Percentiles rank a stretch among this genome's conserved stretches.
These are phyloP conservation scores for Solanum infundibuliforme DNA, from an alignment of 257 asterid species.

Conservation along the genomic window DNA sequence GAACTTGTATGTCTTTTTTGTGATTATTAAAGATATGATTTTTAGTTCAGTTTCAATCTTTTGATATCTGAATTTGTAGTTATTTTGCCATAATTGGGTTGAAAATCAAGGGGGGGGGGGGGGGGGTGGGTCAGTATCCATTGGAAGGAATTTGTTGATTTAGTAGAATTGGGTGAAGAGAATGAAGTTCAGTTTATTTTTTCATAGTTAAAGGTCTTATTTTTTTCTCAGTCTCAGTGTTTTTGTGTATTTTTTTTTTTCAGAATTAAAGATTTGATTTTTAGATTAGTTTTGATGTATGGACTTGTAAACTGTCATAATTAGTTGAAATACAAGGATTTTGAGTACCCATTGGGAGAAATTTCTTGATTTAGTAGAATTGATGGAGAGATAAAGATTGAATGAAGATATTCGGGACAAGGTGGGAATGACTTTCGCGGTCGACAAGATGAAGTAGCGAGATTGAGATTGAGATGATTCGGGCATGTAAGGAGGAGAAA, in stretches of 20 bases:
- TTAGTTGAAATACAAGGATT: background rate
- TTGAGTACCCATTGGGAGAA: constrained; percentile 9
- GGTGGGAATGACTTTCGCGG: background rate
- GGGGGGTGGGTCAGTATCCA: background rate
- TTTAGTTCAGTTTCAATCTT: background rate
- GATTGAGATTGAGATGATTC: background rate
- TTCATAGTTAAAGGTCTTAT: background rate
- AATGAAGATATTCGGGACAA: background rate
- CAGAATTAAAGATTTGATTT: background rate
- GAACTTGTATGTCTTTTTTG: background rate
- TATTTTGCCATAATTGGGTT: background rate
- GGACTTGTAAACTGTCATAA: background rate
- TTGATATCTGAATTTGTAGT: background rate
- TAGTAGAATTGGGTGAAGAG: background rate
- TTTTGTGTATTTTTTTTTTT: background rate
- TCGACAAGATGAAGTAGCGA: background rate
- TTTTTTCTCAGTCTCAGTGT: background rate
- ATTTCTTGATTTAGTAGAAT: background rate
- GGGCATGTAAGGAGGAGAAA: background rate
- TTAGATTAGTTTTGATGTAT: background rate
- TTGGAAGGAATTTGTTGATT: constrained; percentile 2
- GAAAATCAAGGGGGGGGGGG: background rate
- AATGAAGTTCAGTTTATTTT: constrained; percentile 15
- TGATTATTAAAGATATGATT: background rate
- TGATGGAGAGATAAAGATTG: background rate